Evolutionary conservation across 2,329 filamentous ascomycete species (phyloP), one percentile per base, ranked within the genome.

Genomic region (Pleomassaria siparia): DNA sequence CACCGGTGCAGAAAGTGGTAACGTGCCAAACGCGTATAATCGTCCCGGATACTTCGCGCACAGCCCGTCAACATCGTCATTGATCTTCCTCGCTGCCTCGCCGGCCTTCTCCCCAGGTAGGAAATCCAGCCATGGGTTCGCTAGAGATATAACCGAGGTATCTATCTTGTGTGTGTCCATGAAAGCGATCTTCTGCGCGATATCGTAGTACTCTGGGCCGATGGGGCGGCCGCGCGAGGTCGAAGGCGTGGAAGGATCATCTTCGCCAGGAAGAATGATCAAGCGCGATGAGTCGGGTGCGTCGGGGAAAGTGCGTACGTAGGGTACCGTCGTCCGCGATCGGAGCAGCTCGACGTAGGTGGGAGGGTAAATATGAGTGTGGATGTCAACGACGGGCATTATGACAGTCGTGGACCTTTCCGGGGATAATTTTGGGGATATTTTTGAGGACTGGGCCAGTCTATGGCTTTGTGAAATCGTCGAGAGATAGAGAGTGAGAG

Each of bases 71-170:
- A 96, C 85, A 55, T 92, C 89, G 56, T 85, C 76, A 69, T 96
- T 96, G 67, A 95, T 85, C 1, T 76, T 76, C 44, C 73, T 64
- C 1, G 89, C 89, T 40, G 85, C 83, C 24, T 72, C 66, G 1
- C 80, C 81, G 0, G 88, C 87, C 55, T 86, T 81, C 3, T 75
- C 67, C 0, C 82, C 66, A 0, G 76, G 71, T 0, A 96, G 73
- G 65, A 95, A 96, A 71, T 96, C 91, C 2, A 96, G 80, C 91
- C 91, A 96, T 0, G 91, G 91, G 64, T 96, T 96, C 12, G 91
- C 91, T 18, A 96, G 83, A 0, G 89, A 94, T 53, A 96, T 84
- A 42, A 96, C 88, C 1, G 88, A 94, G 54, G 87, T 84, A 69
- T 87, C 81, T 67, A 96, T 96, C 44, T 76, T 76, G 72, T 96